Evolutionary conservation across 352 stramenopile species (phyloP).

Genomic region (Phytophthora podocarpi): DNA sequence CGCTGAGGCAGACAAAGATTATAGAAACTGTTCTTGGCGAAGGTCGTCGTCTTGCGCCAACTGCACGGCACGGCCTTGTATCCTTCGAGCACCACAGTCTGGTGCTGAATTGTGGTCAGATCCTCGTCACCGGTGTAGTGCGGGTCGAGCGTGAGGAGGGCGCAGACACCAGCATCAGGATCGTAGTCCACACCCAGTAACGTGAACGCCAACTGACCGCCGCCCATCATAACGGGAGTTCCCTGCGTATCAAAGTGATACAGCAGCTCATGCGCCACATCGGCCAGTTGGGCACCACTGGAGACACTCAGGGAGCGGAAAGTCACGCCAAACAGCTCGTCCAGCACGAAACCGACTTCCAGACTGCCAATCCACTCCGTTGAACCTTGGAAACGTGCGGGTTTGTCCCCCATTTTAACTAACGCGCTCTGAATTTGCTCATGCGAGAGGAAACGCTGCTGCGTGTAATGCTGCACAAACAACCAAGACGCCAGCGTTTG

Average conservation of each 20-base stretch:
- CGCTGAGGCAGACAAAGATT: constrained; percentile 81
- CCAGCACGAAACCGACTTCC: constrained; percentile 84
- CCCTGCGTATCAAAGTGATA: constrained; percentile 82
- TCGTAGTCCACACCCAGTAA: constrained; percentile 82
- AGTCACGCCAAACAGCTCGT: constrained; percentile 74
- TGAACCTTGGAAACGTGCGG: constrained; percentile 63
- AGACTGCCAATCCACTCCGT: constrained; percentile 86
- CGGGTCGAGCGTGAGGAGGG: constrained; percentile 84
- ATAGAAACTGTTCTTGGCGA: constrained; percentile 74
- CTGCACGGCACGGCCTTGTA: constrained; percentile 78
- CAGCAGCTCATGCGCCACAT: constrained; percentile 69
- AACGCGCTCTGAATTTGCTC: constrained; percentile 78
- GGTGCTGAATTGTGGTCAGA: constrained; percentile 65
- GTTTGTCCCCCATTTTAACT: constrained; percentile 85
- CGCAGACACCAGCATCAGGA: constrained; percentile 53
- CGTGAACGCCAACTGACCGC: constrained; percentile 82
- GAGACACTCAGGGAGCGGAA: constrained; percentile 73
- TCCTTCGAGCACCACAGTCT: constrained; percentile 60
- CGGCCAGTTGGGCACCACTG: constrained; percentile 56
- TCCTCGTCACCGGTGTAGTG: constrained; percentile 83
- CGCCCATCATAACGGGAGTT: constrained; percentile 89
- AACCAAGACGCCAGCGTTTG: constrained; percentile 88
- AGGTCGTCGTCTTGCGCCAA: constrained; percentile 65
- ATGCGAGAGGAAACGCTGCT: constrained; percentile 52
- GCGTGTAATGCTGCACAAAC: constrained; percentile 67